phyloP scores from a whole-genome alignment of 2,329 filamentous ascomycete genomes.

The Monosporascus sp. region DNA sequence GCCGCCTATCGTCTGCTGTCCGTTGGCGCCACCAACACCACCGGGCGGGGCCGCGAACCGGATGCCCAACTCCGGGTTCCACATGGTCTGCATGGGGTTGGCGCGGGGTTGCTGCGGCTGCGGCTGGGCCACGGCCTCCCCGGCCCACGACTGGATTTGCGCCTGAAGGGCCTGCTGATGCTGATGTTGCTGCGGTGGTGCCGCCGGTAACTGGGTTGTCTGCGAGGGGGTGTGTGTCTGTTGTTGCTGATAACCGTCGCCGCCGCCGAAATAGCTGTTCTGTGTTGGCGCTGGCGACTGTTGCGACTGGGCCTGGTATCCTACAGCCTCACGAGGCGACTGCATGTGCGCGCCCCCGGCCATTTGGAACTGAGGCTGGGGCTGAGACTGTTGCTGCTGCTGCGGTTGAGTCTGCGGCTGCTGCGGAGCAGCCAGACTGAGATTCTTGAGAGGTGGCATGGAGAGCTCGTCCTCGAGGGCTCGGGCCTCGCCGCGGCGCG shows the following conservation, averaged over 20 bases:
- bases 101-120: slow-evolving; percentile 34
- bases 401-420: slow-evolving; percentile 5
- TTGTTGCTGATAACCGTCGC: slow-evolving; percentile 12
- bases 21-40: slow-evolving; percentile 2
- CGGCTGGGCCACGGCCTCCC: slow-evolving; percentile 45
- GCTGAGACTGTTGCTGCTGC: background rate
- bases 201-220: slow-evolving; percentile 7
- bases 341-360: background rate
- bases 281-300: slow-evolving; percentile 32
- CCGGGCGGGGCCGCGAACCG: slow-evolving; percentile 55
- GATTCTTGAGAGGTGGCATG: slow-evolving; percentile 25
- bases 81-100: slow-evolving; percentile 50
- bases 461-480: slow-evolving; percentile 43
- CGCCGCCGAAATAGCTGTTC: slow-evolving; percentile 20
- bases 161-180: slow-evolving; percentile 24
- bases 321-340: background rate
- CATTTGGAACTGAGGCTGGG: background rate
- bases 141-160: slow-evolving; percentile 53
- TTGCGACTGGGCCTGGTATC: slow-evolving; percentile 17
- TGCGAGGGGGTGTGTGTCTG: slow-evolving; percentile 10
- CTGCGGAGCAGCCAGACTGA: slow-evolving; percentile 16
- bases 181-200: slow-evolving; percentile 24
- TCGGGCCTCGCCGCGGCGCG: slow-evolving; percentile 74
- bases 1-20: background rate
- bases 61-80: slow-evolving; percentile 78